These are phyloP conservation scores for Carex cristatella DNA, from an alignment of 176 grass and related monocot genomes.

Conservation along the genomic window DNA sequence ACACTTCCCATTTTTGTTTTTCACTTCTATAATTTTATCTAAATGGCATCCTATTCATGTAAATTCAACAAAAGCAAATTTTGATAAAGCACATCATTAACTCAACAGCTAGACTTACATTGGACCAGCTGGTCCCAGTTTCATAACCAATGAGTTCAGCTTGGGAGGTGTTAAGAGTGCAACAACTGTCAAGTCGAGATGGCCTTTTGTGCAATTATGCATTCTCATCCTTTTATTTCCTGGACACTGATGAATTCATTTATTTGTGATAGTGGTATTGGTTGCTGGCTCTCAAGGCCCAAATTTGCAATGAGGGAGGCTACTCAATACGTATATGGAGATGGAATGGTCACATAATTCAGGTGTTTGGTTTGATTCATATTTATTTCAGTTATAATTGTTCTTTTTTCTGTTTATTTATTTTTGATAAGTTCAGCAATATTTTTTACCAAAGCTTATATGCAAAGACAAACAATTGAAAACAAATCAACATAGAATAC, in stretches of 20 bases:
- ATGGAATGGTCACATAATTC: constrained; percentile 87
- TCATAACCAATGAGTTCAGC: neutral
- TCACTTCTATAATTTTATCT: neutral
- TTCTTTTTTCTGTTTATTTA: neutral
- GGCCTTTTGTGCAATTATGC: neutral
- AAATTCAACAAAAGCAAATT: neutral
- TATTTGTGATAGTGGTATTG: constrained; percentile 74
- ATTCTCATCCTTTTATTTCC: neutral
- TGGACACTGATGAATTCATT: constrained; percentile 32
- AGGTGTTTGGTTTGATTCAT: constrained; percentile 33
- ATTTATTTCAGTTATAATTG: neutral
- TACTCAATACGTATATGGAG: constrained; percentile 68
- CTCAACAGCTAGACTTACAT: neutral
- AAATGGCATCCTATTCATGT: neutral
- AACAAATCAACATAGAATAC: neutral
- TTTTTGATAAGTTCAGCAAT: neutral
- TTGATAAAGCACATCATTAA: neutral
- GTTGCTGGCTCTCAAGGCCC: constrained; percentile 69
- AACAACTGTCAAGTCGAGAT: neutral
- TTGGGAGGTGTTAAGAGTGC: neutral
- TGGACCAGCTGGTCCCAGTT: neutral
- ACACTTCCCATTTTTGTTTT: neutral
- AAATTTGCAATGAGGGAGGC: constrained; percentile 43
- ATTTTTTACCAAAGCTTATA: neutral
- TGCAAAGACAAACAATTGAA: neutral